These are phyloP conservation scores for Schwanniomyces vanrijiae DNA, from an alignment of 805 yeast species.

Conservation along the genomic window DNA sequence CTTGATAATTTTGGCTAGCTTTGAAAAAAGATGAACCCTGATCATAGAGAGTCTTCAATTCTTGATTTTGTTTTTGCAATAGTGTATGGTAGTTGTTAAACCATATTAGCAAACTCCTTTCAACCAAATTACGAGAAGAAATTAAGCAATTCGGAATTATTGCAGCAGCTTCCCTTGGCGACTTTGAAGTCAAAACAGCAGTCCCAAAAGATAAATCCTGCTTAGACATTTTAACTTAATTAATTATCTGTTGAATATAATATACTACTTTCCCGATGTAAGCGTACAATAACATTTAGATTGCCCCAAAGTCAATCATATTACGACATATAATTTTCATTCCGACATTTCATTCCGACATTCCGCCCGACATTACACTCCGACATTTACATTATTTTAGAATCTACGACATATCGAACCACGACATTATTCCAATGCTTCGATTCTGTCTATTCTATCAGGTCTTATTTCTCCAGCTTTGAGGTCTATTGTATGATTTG, in stretches of 20 bases:
- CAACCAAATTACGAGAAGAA: conserved; percentile 26
- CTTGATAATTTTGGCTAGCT: conserved; percentile 21
- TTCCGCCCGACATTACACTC: not conserved
- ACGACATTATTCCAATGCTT: too few species aligned
- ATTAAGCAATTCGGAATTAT: conserved; percentile 37
- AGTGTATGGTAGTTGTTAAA: conserved; percentile 22
- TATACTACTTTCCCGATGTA: not conserved
- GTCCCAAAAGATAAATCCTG: conserved; percentile 20
- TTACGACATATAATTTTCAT: not conserved
- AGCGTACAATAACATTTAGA: not conserved
- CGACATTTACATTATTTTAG: too few species aligned
- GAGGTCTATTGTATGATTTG: too few species aligned
- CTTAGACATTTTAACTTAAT: conserved; percentile 9
- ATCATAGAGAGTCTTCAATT: conserved; percentile 59
- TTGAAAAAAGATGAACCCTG: conserved; percentile 20
- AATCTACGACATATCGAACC: too few species aligned
- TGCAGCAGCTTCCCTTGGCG: conserved; percentile 41
- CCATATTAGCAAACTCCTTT: conserved; percentile 33
- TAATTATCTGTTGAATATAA: not conserved
- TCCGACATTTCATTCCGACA: not conserved
- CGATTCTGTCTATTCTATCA: too few species aligned
- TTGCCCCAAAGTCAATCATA: not conserved
- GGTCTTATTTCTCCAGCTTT: too few species aligned
- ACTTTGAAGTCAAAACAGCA: conserved; percentile 39
- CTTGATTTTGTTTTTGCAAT: conserved; percentile 44